Percentiles rank a stretch among this genome's conserved stretches.
Conservation (phyloP, 1,139 yeast species). For the Hemisphaericaspora xylofermentans region DNA sequence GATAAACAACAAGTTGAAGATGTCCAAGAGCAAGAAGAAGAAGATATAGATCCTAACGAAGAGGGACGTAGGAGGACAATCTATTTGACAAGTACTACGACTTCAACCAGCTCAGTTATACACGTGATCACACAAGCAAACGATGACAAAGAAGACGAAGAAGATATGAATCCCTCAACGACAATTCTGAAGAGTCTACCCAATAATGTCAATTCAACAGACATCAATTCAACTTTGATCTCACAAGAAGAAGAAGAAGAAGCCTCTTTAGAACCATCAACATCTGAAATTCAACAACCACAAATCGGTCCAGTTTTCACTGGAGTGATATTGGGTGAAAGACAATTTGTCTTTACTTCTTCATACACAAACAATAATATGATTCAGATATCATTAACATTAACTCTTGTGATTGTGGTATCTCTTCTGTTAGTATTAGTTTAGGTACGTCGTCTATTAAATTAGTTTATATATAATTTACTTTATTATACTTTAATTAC, state of each 20-base stretch:
- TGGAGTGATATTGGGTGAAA: slow-evolving; percentile 12
- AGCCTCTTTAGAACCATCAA: neutral
- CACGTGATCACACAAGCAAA: no score
- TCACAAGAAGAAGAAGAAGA: no score
- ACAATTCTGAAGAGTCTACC: neutral
- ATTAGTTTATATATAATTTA: neutral
- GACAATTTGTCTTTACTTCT: slow-evolving; percentile 9
- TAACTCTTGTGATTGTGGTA: neutral
- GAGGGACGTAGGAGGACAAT: no score
- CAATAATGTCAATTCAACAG: neutral
- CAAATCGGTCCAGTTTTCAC: slow-evolving; percentile 9
- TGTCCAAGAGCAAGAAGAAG: no score
- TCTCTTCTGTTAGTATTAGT: neutral
- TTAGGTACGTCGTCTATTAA: no score
- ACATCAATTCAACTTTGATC: neutral
- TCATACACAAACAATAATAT: slow-evolving; percentile 7
- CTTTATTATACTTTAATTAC: no score
- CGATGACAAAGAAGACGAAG: no score
- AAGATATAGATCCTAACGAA: no score
- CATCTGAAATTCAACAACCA: neutral
- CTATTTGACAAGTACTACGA: no score
- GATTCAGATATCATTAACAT: neutral
- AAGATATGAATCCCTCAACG: no score
- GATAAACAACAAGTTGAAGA: no score
- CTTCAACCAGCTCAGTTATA: no score